A percentile compares a stretch with the other conserved stretches of the same genome.
Conservation (phyloP, 345 rosid genomes). For the Excoecaria cochinchinensis region DNA sequence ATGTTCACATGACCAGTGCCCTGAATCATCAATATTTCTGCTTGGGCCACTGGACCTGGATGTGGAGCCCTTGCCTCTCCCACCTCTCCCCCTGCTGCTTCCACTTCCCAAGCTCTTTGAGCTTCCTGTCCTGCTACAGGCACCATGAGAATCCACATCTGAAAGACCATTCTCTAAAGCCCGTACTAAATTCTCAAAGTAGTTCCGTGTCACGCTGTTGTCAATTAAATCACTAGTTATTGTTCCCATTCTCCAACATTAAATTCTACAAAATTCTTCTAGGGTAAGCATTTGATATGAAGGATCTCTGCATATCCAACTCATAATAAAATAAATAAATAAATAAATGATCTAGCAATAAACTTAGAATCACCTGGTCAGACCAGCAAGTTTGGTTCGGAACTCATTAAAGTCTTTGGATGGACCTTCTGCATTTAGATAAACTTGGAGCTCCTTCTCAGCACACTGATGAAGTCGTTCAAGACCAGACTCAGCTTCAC, state of each 20-base stretch:
- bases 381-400: conserved; percentile 80
- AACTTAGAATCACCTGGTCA: conserved; percentile 57
- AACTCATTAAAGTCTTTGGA: conserved; percentile 74
- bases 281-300: background rate
- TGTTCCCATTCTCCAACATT: background rate
- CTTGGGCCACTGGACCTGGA: conserved; percentile 53
- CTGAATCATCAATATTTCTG: conserved; percentile 44
- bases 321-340: background rate
- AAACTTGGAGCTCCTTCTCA: conserved; percentile 71
- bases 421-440: conserved; percentile 56
- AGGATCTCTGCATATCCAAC: too few relatives aligned
- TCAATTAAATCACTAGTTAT: conserved; percentile 28
- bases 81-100: conserved; percentile 24
- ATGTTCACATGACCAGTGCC: conserved; percentile 76
- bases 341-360: background rate
- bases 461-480: conserved; percentile 91
- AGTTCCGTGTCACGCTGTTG: conserved; percentile 75
- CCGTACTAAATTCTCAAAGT: conserved; percentile 78
- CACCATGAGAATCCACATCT: conserved; percentile 59
- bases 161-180: conserved; percentile 83
- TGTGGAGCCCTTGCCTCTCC: conserved; percentile 49
- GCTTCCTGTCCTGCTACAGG: conserved; percentile 49
- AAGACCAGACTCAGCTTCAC: conserved; percentile 86
- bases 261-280: background rate
- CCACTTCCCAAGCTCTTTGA: conserved; percentile 44